Evolutionary conservation across 306 rosid species (phyloP), one percentile per base, ranked within the genome.

Genomic region (Cicer bijugum): DNA sequence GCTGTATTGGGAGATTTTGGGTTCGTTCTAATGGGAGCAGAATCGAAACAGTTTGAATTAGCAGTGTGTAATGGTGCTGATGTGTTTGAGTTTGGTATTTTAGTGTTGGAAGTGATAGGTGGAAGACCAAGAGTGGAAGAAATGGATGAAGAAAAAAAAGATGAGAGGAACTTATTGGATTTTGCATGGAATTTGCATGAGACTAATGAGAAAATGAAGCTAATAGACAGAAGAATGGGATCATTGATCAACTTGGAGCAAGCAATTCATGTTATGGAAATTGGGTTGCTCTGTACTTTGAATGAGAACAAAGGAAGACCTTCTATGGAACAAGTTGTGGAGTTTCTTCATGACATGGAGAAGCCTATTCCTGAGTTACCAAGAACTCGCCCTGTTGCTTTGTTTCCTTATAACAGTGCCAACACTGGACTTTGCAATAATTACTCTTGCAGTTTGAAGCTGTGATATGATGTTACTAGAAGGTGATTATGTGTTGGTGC

Each of bases 271-370:
- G 88, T 81, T 6, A 11, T 85, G 19, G 91, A 91, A 59, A 85
- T 87, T 56, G 97, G 93, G 12, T 78, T 91, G 84, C 92, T 91
- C 58, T 91, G 94, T 66, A 91, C 97, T 5, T 53, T 88, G 3
- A 91, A 88, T 75, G 97, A 81, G 87, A 77, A 57, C 74, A 88
- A 83, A 79, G 90, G 90, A 40, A 81, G 94, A 39, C 97, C 97
- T 5, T 65, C 82, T 9, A 91, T 87, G 93, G 97, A 88, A 15
- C 78, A 88, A 68, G 93, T 91, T 58, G 83, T 85, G 52, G 93
- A 82, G 72, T 80, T 87, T 81, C 83, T 91, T 19, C 78, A 84
- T 17, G 69, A 75, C 80, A 79, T 63, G 82, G 93, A 88, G 35
- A 84, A 67, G 38, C 81, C 89, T 0, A 63, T 87, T 64, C 97